phyloP scores from a whole-genome alignment of 257 asterid genomes.

The Rhazya stricta region DNA sequence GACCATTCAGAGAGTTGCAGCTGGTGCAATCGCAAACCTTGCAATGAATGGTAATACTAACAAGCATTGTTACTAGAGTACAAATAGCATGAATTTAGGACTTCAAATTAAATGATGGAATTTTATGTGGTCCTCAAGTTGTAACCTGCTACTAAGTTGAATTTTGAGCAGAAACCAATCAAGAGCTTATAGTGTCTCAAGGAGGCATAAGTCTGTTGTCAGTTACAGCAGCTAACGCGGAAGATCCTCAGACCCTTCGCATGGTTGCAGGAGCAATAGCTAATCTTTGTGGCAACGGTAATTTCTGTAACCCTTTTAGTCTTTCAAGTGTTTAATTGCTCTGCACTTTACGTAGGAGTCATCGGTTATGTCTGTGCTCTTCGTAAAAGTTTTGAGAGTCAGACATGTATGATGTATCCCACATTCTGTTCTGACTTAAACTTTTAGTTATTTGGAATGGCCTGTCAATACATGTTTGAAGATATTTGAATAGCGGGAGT shows the following conservation, averaged over 20 bases:
- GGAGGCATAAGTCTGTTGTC: slow-evolving; percentile 73
- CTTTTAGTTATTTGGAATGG: neutral
- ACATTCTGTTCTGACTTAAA: neutral
- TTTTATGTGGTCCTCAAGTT: neutral
- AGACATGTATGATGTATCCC: neutral
- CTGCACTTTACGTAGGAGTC: neutral
- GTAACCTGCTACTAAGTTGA: neutral
- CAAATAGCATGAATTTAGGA: neutral
- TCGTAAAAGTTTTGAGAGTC: neutral
- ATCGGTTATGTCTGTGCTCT: neutral
- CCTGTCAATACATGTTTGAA: neutral
- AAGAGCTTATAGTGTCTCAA: slow-evolving; percentile 74
- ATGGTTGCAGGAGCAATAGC: slow-evolving; percentile 94
- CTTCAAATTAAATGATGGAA: neutral
- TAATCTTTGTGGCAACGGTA: slow-evolving; percentile 88
- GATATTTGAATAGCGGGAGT: neutral
- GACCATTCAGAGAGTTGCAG: slow-evolving; percentile 76
- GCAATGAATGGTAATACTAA: slow-evolving; percentile 70
- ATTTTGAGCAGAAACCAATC: slow-evolving; percentile 61
- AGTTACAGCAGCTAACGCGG: slow-evolving; percentile 57
- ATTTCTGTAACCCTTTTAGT: neutral
- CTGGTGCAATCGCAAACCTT: slow-evolving; percentile 93
- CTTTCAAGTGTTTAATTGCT: neutral
- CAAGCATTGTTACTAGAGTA: neutral
- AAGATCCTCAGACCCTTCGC: slow-evolving; percentile 89